Evolutionary conservation across 495 filamentous ascomycete species (phyloP).

Genomic region (Aspergillus haitiensis): DNA sequence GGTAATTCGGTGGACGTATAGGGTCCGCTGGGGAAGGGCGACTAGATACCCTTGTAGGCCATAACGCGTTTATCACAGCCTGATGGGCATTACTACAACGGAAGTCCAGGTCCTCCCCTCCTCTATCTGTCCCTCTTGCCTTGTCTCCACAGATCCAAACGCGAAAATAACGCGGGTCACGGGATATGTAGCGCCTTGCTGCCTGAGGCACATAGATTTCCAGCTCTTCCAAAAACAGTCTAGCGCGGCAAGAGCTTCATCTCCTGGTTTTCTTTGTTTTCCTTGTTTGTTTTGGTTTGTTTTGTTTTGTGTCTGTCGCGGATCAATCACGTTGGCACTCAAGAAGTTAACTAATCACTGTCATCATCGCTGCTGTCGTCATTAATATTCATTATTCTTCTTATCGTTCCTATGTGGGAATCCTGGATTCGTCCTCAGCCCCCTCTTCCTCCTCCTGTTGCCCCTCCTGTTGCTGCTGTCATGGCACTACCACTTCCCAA

Average conservation of each 20-base stretch:
- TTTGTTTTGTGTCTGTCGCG: neutral
- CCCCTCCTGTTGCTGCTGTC: constrained; percentile 9
- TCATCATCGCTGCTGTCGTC: neutral
- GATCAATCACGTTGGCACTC: too few species aligned
- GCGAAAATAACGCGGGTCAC: constrained; percentile 21
- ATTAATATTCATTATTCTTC: neutral
- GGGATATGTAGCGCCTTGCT: constrained; percentile 6
- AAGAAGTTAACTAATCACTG: too few species aligned
- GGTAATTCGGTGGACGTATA: constrained; percentile 5
- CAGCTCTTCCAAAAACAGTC: neutral
- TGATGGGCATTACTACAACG: neutral
- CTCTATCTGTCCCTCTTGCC: neutral
- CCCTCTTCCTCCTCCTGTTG: constrained; percentile 6
- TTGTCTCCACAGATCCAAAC: constrained; percentile 1
- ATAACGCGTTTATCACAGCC: neutral
- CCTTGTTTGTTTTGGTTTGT: constrained; percentile 12
- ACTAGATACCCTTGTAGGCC: neutral
- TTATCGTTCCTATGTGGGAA: constrained; percentile 12
- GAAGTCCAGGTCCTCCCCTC: neutral
- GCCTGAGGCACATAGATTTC: constrained; percentile 1
- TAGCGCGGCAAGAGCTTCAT: constrained; percentile 5
- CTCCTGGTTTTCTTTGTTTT: neutral
- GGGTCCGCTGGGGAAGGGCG: neutral
- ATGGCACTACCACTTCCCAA: constrained; percentile 67
- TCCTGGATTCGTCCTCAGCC: constrained; percentile 5